A percentile compares a stretch with the other conserved stretches of the same genome.
Evolutionary conservation across 257 asterid species (phyloP).

Genomic region (Ajuga chamaepitys): DNA sequence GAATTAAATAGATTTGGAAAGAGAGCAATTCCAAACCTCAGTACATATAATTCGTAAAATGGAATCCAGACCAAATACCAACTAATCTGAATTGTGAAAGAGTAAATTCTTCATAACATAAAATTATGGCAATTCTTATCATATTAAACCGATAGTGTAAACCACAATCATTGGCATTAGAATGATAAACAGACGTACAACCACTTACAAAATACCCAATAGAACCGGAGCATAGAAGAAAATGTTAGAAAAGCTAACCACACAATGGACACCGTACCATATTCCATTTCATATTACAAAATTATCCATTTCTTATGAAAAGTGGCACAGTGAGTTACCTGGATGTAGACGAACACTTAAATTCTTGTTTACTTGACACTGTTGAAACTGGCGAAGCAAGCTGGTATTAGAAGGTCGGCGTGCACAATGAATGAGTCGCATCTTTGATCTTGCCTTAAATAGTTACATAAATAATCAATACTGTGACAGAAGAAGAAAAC

Average conservation of each 20-base stretch:
- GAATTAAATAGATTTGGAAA: too few relatives aligned
- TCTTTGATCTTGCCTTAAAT: conserved; percentile 25
- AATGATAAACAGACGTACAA: neutral
- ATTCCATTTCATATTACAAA: neutral
- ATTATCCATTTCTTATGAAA: neutral
- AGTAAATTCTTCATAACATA: neutral
- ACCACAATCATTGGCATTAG: neutral
- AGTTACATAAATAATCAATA: neutral
- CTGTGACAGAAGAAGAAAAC: neutral
- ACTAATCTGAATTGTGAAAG: neutral
- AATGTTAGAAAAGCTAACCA: neutral
- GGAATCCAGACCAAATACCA: too few relatives aligned
- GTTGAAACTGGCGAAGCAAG: conserved; percentile 26
- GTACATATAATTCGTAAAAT: too few relatives aligned
- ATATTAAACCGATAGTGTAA: neutral
- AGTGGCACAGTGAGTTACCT: conserved; percentile 11
- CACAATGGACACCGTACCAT: neutral
- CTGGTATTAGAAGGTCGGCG: conserved; percentile 16
- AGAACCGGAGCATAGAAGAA: neutral
- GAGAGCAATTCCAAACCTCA: too few relatives aligned
- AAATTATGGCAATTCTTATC: neutral
- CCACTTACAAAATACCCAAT: neutral
- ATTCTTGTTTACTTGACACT: conserved; percentile 3
- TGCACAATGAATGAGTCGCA: conserved; percentile 25
- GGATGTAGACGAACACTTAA: conserved; percentile 13